phyloP scores from a whole-genome alignment of 2,329 filamentous ascomycete species.

The Scedosporium boydii region DNA sequence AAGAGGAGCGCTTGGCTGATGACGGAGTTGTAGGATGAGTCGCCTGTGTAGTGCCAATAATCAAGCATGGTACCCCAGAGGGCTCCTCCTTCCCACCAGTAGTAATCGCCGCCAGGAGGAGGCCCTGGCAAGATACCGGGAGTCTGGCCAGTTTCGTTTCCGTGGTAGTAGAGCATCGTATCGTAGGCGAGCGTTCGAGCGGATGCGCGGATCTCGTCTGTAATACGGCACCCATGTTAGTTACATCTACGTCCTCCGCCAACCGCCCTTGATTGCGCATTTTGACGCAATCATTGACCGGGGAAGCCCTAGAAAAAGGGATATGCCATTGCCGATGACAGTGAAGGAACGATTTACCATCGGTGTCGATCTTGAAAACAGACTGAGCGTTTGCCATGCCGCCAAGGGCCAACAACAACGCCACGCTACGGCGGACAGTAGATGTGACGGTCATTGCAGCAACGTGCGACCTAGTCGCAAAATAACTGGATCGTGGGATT shows the following conservation, averaged over 20 bases:
- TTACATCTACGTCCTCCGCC: neutral
- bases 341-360: slow-evolving; percentile 14
- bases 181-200: slow-evolving; percentile 40
- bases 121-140: slow-evolving; percentile 50
- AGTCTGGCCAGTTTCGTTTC: slow-evolving; percentile 39
- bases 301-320: neutral
- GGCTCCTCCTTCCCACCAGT: slow-evolving; percentile 67
- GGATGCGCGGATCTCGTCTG: slow-evolving; percentile 36
- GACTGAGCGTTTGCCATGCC: slow-evolving; percentile 13
- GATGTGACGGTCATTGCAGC: neutral
- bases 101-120: slow-evolving; percentile 47
- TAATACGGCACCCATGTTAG: neutral
- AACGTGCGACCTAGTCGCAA: neutral
- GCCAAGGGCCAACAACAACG: slow-evolving; percentile 5
- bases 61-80: slow-evolving; percentile 61
- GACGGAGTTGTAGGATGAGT: slow-evolving; percentile 51
- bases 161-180: slow-evolving; percentile 40
- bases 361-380: slow-evolving; percentile 20
- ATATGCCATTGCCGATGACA: neutral
- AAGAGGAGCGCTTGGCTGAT: slow-evolving; percentile 46
- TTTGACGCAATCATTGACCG: neutral
- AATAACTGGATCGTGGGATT: neutral
- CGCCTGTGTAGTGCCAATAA: slow-evolving; percentile 61
- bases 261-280: neutral
- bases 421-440: slow-evolving; percentile 9